Evolutionary conservation across 108 stramenopile species (phyloP).

Genomic region (Discostella stelligeroides): DNA sequence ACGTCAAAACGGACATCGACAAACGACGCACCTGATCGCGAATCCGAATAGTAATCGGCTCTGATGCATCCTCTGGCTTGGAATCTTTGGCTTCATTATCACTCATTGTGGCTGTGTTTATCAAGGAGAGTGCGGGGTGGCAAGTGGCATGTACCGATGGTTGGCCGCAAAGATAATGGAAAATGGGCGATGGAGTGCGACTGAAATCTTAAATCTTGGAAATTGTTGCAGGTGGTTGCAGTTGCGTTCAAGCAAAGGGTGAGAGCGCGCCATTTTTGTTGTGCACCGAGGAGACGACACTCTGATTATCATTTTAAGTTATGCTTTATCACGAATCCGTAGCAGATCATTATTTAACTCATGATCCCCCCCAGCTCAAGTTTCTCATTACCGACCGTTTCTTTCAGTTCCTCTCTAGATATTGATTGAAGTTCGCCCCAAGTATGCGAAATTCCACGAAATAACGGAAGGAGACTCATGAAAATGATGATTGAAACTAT

Average conservation of each 20-base stretch:
- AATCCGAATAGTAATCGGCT: conserved; percentile 83
- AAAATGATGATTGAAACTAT: conserved; percentile 72
- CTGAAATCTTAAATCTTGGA: no score
- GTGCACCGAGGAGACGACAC: no score
- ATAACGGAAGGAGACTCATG: conserved; percentile 59
- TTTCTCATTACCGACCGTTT: neutral
- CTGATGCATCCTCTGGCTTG: conserved; percentile 45
- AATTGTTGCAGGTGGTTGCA: no score
- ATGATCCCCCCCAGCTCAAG: neutral
- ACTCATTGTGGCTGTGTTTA: conserved; percentile 10
- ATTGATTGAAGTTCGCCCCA: conserved; percentile 50
- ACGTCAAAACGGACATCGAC: no score
- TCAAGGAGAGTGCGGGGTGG: neutral
- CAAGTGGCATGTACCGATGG: no score
- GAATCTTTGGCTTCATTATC: conserved; percentile 21
- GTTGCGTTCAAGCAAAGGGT: no score
- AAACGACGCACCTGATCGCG: conserved; percentile 85
- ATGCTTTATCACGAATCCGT: no score
- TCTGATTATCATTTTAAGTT: no score
- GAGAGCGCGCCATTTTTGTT: conserved; percentile 4
- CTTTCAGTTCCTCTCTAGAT: conserved; percentile 1
- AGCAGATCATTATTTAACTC: neutral
- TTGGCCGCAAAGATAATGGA: neutral
- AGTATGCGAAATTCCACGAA: conserved; percentile 54
- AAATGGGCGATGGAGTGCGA: neutral